Conservation (phyloP, 805 yeast genomes). For the Candida xiaguanensis region DNA sequence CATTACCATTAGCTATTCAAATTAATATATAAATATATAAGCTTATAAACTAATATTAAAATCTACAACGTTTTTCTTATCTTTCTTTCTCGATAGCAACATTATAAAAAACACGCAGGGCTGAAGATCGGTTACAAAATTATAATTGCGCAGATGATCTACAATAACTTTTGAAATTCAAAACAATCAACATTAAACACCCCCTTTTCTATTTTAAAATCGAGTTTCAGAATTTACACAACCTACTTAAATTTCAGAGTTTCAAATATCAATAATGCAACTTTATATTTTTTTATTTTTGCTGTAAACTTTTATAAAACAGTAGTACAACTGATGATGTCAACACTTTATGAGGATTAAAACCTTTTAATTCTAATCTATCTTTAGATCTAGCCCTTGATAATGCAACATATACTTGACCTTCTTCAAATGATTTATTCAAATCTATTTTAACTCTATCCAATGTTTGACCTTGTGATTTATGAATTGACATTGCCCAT, state of each 20-base stretch:
- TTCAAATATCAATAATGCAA: too few relatives aligned
- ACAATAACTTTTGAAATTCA: background rate
- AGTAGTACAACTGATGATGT: conserved; percentile 32
- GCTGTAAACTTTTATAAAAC: conserved; percentile 22
- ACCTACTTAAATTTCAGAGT: too few relatives aligned
- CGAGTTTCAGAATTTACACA: too few relatives aligned
- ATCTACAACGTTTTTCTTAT: background rate
- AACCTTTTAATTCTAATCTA: conserved; percentile 61
- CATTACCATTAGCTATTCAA: background rate
- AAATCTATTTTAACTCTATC: conserved; percentile 68
- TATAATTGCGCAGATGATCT: background rate
- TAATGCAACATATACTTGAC: conserved; percentile 81
- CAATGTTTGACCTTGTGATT: conserved; percentile 82
- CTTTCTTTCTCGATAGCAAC: background rate
- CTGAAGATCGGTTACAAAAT: background rate
- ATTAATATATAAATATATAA: too few relatives aligned
- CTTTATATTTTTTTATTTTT: background rate
- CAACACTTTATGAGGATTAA: conserved; percentile 51
- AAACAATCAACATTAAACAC: too few relatives aligned
- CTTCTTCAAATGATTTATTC: conserved; percentile 66
- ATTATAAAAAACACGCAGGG: background rate
- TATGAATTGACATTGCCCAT: conserved; percentile 84
- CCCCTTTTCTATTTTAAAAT: background rate
- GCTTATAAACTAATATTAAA: background rate
- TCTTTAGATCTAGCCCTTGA: conserved; percentile 73